Evolutionary conservation across 1,284 basidiomycete species (phyloP), one percentile per base, ranked within the genome.

Genomic region (Ceratobasidium sp.): DNA sequence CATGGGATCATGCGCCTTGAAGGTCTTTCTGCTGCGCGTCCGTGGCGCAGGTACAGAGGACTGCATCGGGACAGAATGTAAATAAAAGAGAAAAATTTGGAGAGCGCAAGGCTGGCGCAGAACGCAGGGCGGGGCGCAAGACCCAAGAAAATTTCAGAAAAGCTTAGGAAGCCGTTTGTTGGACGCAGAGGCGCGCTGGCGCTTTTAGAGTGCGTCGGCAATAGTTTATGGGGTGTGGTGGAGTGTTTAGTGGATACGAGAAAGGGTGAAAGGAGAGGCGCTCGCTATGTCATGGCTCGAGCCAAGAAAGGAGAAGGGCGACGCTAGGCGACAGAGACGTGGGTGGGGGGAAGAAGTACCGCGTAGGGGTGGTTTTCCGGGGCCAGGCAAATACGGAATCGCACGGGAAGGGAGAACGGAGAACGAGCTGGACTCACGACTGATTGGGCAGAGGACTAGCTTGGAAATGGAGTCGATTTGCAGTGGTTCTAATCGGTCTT

Each of bases 201-300:
- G 63, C 54, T 61, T 69, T 59, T 71, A 71, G 60, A 62, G 59
- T 71, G 63, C 60, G 73, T 71, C 69, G 73, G 73, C 59, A 53
- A 73, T 63, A 56, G 67, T 63, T 69, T 71, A 36, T 42, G 67
- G 25, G 48, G 67, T 59, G 66, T 62, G 28, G 64, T 18, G 49
- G 33, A 30, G 33, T 69, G 46, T 61, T 71, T 69, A 56, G 42
- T 51, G 59, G 60, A 69, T 42, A 53, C 58, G 66, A 54, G 36
- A 59, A 48, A 63, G 42, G 66, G 61, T 71, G 73, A 70, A 71
- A 73, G 67, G 62, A 71, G 63, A 33, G 44, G 51, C 28, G 38
- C 25, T 60, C 56, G 66, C 58, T 51, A 63, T 73, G 64, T 53
- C 62, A 53, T 72, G 54, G 58, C 48, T 59, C 38, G 36, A 28